Base-by-base conservation (phyloP, 139 green algal genomes). In the Medakamo hakoo region DNA sequence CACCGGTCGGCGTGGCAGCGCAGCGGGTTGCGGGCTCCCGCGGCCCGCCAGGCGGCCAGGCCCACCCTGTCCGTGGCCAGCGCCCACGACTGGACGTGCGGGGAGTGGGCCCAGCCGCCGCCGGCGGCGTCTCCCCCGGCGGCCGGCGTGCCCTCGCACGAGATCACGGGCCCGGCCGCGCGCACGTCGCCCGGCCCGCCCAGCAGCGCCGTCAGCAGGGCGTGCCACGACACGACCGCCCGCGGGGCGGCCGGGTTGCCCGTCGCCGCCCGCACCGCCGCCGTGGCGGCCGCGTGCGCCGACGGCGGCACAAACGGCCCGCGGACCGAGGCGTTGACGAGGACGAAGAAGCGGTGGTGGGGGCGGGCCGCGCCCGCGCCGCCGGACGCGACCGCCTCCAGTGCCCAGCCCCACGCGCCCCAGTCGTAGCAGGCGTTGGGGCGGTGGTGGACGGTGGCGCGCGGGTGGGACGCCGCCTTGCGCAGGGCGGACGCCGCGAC, bases 1-100 rank as follows among this genome's bases (percentile, higher is more conserved):
- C 77, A 81, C 2, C 74, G 66, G 52, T 61, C 30, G 27, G 27
- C 69, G 52, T 86, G 74, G 65, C 82, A 89, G 2, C 72, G 62
- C 30, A 89, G 77, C 28, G 85, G 72, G n/a, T n/a, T n/a, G n/a
- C n/a, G n/a, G 16, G 49, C 58, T 4, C 58, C 57, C 27, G 81
- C 73, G 4, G 63, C 59, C 30, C 73, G 60, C 25, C 83, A 59
- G 21, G 80, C 56, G 1, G 75, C 22, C 64, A 84, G 59, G 1
- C 82, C 71, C 27, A 78, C 70, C 73, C 84, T 71, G 32, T 68
- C 68, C 0, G 52, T 61, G 30, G 68, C 68, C 57, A 73, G 56
- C 28, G 68, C 40, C 32, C 68, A 73, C 56, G 49, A 60, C 68
- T 73, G 68, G 1, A 63, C 9, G 58, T 48, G 58, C 9, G 58